Conservation (phyloP, 116 monocot genomes). For the Posidonia oceanica region DNA sequence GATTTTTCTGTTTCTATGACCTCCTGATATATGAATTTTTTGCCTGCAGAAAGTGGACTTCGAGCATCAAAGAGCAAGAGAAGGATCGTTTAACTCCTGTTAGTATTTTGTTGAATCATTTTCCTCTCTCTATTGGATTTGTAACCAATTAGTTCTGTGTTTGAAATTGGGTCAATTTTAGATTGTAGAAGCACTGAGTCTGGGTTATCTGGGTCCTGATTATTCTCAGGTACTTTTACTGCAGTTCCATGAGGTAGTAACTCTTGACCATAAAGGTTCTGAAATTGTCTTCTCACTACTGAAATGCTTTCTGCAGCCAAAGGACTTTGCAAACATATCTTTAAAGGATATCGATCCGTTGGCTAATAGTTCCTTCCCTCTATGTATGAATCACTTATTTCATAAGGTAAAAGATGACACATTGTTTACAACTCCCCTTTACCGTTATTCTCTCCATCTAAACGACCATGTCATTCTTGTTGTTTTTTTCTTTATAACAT, state of each 20-base stretch:
- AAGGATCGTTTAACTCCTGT: constrained; percentile 86
- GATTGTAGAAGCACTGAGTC: constrained; percentile 89
- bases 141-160: not conserved
- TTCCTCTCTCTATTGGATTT: not conserved
- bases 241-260: not conserved
- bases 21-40: not conserved
- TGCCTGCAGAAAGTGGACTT: constrained; percentile 70
- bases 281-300: not conserved
- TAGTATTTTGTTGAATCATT: constrained; percentile 21
- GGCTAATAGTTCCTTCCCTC: constrained; percentile 77
- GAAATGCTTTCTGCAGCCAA: constrained; percentile 39
- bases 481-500: not conserved
- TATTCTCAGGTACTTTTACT: constrained; percentile 69
- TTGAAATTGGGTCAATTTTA: constrained; percentile 14
- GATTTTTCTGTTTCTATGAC: not conserved
- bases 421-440: not conserved
- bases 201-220: constrained; percentile 83
- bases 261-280: not conserved
- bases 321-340: constrained; percentile 54
- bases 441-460: not conserved
- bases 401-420: constrained; percentile 41
- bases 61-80: constrained; percentile 70
- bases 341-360: constrained; percentile 79
- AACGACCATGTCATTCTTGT: not conserved
- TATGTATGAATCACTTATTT: constrained; percentile 97